Evolutionary conservation across 805 yeast genomes (phyloP), one percentile per base, ranked within the genome.

Genomic region (Saccharomycopsis selenospora): DNA sequence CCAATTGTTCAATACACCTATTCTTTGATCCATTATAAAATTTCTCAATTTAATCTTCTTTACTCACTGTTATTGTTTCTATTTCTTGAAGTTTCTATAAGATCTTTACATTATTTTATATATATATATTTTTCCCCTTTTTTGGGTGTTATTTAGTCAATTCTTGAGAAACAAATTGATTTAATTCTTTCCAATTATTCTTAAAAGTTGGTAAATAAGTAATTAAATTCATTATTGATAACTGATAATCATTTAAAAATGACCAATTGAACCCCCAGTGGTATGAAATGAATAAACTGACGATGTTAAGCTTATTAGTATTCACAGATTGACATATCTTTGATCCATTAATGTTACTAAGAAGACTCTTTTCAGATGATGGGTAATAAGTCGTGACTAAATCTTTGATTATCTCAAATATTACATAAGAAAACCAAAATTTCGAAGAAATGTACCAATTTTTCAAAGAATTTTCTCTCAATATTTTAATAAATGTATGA

Each of bases 71-170:
- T 33, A 14, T 33, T 14, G 29, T 27, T 27, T 8, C 29, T 27
- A 11, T 27, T 14, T 33, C 20, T 17, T 17, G 38, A 20, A 5
- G 11, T 7, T 27, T 27, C 11, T 7, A 11, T 27, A 11, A 27
- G 29, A 27, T n/a, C n/a, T n/a, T n/a, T 10, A n/a, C 38, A 33
- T 17, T 33, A 20, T 20, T 33, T 20, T 14, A 14, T 52, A 33
- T 64, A 65, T 42, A 73, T 72, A 71, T 80, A 80, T 8, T 66
- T 53, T 48, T 59, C 60, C 48, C 73, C 79, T 3, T 70, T 68
- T 59, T 71, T 73, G 52, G 68, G 76, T n/a, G n/a, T n/a, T n/a
- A n/a, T n/a, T n/a, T n/a, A 1, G 58, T 68, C 29, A 57, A 17
- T 22, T 38, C 25, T 11, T 18, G 7, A n/a, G 4, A 4, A 13